phyloP scores from a whole-genome alignment of 2,329 filamentous ascomycete species.

The Diaporthe humulicola region DNA sequence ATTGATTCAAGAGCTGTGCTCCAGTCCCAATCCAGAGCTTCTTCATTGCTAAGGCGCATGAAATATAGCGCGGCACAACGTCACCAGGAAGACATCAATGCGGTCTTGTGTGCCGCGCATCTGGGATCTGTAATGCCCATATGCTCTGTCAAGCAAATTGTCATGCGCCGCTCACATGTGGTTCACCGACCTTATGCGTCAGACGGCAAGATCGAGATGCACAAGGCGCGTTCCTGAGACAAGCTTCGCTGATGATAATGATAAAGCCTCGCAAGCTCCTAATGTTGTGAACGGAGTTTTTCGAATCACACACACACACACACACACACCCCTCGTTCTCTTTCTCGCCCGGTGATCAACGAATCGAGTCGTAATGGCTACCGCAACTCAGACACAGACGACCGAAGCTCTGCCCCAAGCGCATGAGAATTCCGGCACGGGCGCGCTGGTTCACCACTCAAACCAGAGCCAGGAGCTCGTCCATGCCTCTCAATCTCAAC shows the following conservation, averaged over 20 bases:
- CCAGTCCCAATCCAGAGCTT: background rate
- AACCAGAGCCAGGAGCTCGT: conserved; percentile 32
- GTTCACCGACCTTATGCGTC: conserved; percentile 15
- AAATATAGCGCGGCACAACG: conserved; percentile 4
- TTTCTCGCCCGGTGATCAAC: background rate
- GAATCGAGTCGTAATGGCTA: conserved; percentile 13
- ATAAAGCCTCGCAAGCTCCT: background rate
- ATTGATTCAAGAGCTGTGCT: conserved; percentile 12
- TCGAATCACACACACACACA: too few relatives aligned
- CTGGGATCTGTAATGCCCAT: background rate
- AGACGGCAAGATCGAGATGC: conserved; percentile 11
- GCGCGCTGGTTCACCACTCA: conserved; percentile 19
- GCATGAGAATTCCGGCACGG: background rate
- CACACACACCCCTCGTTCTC: background rate
- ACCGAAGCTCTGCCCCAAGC: conserved; percentile 1
- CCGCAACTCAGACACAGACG: conserved; percentile 27
- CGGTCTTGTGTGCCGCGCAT: background rate
- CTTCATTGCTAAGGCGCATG: conserved; percentile 3
- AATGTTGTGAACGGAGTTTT: background rate
- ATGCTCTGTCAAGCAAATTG: background rate
- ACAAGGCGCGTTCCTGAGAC: background rate
- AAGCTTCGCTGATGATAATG: background rate
- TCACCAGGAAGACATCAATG: conserved; percentile 22
- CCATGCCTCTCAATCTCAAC: conserved; percentile 5
- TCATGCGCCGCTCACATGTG: conserved; percentile 6